A percentile compares a stretch with the other conserved stretches of the same genome.
phyloP scores from a whole-genome alignment of 805 yeast species.

The Yamadazyma endophytica region DNA sequence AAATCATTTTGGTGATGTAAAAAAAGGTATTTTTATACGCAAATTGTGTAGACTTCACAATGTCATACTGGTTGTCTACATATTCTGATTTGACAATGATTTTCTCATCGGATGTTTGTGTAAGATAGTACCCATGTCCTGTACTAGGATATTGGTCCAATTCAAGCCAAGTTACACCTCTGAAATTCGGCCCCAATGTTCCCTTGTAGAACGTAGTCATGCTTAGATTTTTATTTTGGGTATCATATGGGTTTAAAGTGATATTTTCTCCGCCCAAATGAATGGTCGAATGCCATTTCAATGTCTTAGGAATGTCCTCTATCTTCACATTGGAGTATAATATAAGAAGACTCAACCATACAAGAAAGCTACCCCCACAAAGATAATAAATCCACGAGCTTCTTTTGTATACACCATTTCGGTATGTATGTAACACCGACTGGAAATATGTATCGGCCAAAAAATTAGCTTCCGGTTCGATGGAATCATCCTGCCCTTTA shows the following conservation, averaged over 20 bases:
- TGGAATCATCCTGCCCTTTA: not conserved
- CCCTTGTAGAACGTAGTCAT: slow-evolving; percentile 23
- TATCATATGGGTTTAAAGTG: slow-evolving; percentile 26
- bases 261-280: slow-evolving; percentile 22
- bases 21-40: slow-evolving; percentile 37
- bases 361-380: not conserved
- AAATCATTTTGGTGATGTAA: slow-evolving; percentile 24
- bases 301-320: slow-evolving; percentile 1
- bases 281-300: slow-evolving; percentile 9
- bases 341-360: slow-evolving; percentile 8
- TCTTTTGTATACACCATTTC: no score
- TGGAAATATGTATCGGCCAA: slow-evolving; percentile 19
- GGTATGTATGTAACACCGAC: slow-evolving; percentile 12
- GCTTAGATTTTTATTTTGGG: slow-evolving; percentile 23
- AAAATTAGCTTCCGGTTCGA: slow-evolving; percentile 17
- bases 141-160: slow-evolving; percentile 26
- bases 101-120: no score
- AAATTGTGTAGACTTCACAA: slow-evolving; percentile 33
- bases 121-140: slow-evolving; percentile 29
- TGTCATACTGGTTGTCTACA: no score
- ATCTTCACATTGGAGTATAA: slow-evolving; percentile 10
- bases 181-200: slow-evolving; percentile 11
- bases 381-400: no score
- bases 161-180: slow-evolving; percentile 24
- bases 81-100: no score